Evolutionary conservation across 1,139 yeast genomes (phyloP).

Genomic region (Taphrina flavorubra): DNA sequence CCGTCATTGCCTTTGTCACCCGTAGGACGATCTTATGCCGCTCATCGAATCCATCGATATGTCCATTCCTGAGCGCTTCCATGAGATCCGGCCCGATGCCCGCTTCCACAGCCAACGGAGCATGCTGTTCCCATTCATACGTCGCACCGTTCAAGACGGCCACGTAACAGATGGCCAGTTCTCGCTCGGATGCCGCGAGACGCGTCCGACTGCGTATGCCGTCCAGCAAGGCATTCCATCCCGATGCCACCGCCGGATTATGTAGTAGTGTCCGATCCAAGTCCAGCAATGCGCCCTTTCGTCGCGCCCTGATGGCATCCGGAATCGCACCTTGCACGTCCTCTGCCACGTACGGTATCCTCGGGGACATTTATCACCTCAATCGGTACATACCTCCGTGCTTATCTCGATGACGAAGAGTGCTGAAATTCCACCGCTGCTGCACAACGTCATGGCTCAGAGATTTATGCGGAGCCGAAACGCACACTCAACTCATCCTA

Average conservation of each 20-base stretch:
- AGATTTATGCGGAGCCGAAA: too few species aligned
- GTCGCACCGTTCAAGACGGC: slow-evolving; percentile 34
- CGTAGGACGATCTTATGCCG: slow-evolving; percentile 2
- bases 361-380: neutral
- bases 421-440: too few species aligned
- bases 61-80: slow-evolving; percentile 13
- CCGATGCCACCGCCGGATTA: slow-evolving; percentile 28
- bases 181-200: slow-evolving; percentile 6
- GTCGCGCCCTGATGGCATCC: slow-evolving; percentile 26
- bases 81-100: slow-evolving; percentile 4
- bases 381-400: too few species aligned
- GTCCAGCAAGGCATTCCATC: slow-evolving; percentile 33
- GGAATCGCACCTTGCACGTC: slow-evolving; percentile 12
- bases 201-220: slow-evolving; percentile 10
- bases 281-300: slow-evolving; percentile 29
- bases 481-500: too few species aligned
- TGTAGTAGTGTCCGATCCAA: slow-evolving; percentile 27
- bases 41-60: neutral
- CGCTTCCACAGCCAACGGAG: slow-evolving; percentile 21
- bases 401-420: too few species aligned
- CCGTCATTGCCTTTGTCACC: slow-evolving; percentile 24
- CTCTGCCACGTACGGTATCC: slow-evolving; percentile 30
- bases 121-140: slow-evolving; percentile 39
- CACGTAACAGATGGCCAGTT: slow-evolving; percentile 32
- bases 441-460: too few species aligned